Conservation (phyloP, 768 basidiomycete genomes). For the Boletus insuetus region DNA sequence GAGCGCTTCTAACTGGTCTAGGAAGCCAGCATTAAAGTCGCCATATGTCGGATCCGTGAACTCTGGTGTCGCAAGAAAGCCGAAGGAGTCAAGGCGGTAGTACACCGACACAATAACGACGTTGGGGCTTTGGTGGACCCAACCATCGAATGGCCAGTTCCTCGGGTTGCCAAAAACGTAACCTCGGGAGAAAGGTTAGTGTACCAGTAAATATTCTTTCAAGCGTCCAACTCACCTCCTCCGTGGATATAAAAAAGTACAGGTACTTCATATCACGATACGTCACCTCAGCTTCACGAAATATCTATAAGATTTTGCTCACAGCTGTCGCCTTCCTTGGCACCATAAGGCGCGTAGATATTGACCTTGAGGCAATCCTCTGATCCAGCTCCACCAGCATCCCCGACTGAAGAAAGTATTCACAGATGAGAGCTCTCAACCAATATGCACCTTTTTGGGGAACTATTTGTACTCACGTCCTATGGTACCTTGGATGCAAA, state of each 20-base stretch:
- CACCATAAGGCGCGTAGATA: conserved; percentile 53
- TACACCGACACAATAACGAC: conserved; percentile 66
- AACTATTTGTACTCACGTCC: conserved; percentile 34
- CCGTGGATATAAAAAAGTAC: conserved; percentile 43
- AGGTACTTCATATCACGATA: conserved; percentile 26
- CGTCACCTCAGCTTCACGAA: not conserved
- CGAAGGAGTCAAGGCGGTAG: conserved; percentile 61
- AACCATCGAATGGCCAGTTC: conserved; percentile 65
- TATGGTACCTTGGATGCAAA: conserved; percentile 58
- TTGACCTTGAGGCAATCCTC: conserved; percentile 71
- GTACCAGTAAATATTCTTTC: not conserved
- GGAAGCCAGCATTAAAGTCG: conserved; percentile 53
- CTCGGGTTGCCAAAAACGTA: conserved; percentile 59
- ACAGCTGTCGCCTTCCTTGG: conserved; percentile 47
- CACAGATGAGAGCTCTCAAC: not conserved
- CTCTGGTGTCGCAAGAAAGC: conserved; percentile 55
- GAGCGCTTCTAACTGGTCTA: conserved; percentile 49
- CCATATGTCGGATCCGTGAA: conserved; percentile 39
- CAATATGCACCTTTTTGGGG: not conserved
- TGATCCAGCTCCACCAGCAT: conserved; percentile 60
- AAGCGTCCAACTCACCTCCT: conserved; percentile 25
- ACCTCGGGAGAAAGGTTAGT: conserved; percentile 29
- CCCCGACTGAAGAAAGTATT: conserved; percentile 37
- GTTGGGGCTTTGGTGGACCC: conserved; percentile 61
- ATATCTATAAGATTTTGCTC: conserved; percentile 18